phyloP scores from a whole-genome alignment of 179 eudicot species.

The Sideroxylon spinosum region DNA sequence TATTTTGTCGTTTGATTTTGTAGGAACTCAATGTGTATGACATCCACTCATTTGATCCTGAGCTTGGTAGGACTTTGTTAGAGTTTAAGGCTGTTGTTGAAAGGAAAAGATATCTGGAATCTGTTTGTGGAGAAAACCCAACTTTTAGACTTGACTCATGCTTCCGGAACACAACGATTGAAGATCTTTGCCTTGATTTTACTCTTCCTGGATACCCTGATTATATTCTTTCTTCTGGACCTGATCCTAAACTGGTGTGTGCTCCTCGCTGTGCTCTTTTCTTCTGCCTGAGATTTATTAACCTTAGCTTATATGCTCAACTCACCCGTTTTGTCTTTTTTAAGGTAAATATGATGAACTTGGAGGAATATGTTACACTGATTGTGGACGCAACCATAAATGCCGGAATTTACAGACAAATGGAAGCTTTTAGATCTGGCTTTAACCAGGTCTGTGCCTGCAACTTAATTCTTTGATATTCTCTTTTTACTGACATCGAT shows the following conservation, averaged over 20 bases:
- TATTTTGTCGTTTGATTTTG: conserved; percentile 12
- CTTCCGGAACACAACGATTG: conserved; percentile 57
- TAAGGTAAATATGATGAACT: conserved; percentile 63
- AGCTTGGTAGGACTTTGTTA: conserved; percentile 57
- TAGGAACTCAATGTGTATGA: conserved; percentile 87
- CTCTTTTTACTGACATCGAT: not conserved
- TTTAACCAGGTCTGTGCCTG: conserved; percentile 63
- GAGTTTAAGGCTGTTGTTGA: conserved; percentile 80
- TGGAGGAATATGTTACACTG: conserved; percentile 66
- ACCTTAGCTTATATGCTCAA: not conserved
- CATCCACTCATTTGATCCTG: conserved; percentile 83
- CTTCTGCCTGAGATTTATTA: not conserved
- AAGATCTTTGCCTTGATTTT: conserved; percentile 85
- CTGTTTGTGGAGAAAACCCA: conserved; percentile 27
- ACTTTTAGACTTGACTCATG: conserved; percentile 24
- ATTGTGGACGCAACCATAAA: conserved; percentile 79
- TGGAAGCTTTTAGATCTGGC: conserved; percentile 88
- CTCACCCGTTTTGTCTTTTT: conserved; percentile 8
- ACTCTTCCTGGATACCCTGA: conserved; percentile 95
- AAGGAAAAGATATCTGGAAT: conserved; percentile 41
- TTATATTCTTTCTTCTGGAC: conserved; percentile 42
- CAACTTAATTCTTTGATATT: conserved; percentile 8
- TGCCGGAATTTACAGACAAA: conserved; percentile 73
- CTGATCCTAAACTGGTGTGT: conserved; percentile 55
- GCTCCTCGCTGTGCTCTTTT: conserved; percentile 11